These are phyloP conservation scores for Fagopyrum esculentum DNA, from an alignment of 148 eudicot species.

Conservation along the genomic window DNA sequence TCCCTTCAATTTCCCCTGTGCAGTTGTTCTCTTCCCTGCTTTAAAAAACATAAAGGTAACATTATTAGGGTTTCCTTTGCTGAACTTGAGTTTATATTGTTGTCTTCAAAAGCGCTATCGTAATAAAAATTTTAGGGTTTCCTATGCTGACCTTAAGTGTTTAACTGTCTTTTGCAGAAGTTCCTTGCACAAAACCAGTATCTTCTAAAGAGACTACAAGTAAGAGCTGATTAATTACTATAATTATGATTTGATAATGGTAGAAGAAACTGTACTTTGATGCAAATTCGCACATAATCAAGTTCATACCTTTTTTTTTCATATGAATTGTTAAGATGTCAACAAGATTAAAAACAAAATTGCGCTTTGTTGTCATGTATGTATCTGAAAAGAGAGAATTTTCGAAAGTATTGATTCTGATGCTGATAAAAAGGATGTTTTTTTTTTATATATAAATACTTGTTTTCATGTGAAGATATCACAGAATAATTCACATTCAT, in stretches of 20 bases:
- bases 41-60: slow-evolving; percentile 10
- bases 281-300: neutral
- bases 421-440: no score
- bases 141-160: neutral
- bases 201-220: neutral
- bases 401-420: no score
- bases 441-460: no score
- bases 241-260: neutral
- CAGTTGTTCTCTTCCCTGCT: slow-evolving; percentile 10
- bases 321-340: no score
- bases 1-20: neutral
- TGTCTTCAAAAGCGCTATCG: neutral
- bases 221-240: neutral
- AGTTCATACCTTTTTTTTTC: neutral
- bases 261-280: neutral
- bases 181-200: neutral
- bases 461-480: no score
- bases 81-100: neutral
- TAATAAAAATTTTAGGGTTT: neutral
- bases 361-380: no score
- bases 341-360: no score
- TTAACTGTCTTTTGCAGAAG: slow-evolving; percentile 6
- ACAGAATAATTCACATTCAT: neutral
- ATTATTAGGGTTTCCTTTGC: neutral
- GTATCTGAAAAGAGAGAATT: no score